Evolutionary conservation across 805 yeast species (phyloP), one percentile per base, ranked within the genome.

Genomic region (Candida ortonii): DNA sequence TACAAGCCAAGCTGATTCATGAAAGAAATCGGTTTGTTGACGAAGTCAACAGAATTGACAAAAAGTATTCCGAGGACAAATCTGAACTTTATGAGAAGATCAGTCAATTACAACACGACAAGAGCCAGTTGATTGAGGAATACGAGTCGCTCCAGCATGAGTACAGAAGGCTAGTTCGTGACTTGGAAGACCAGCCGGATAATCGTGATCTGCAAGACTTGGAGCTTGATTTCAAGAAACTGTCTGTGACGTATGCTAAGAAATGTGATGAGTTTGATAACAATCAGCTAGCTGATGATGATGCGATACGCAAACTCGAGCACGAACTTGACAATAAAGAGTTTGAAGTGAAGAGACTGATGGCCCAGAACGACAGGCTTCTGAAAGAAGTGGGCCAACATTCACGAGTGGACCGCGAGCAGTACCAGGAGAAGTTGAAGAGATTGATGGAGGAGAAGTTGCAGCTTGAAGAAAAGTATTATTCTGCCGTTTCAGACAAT

Each of bases 381-480:
- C 16, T 37, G 11, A 20, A 45, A 6, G 62, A 64, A 16, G 34
- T 70, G 20, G 48, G 63, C 16, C 62, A 61, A 1, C 37, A 61
- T 31, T 54, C 59, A 30, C 39, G 59, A 24, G 30, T 47, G 3
- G 50, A 48, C 11, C 52, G 58, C 20, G 30, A 45, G 12, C 49
- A 42, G 8, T 28, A 38, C 4, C 54, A 60, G 23, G 49, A 50
- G 21, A 55, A 62, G 26, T 65, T 61, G 30, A 62, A 63, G 21
- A 67, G 65, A 31, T 39, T 66, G 21, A 24, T 62, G 38, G 65
- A 48, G 43, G 52, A 61, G 1, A 68, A 65, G 35, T 41, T 61
- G 4, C 54, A 53, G 5, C 58, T 63, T 36, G 75, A 71, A 35
- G 57, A 62, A 8, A 58, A 64, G 31, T 50, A 67, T 22, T 61